Conservation (phyloP, 2,329 filamentous ascomycete species). For the Fusarium sp. region DNA sequence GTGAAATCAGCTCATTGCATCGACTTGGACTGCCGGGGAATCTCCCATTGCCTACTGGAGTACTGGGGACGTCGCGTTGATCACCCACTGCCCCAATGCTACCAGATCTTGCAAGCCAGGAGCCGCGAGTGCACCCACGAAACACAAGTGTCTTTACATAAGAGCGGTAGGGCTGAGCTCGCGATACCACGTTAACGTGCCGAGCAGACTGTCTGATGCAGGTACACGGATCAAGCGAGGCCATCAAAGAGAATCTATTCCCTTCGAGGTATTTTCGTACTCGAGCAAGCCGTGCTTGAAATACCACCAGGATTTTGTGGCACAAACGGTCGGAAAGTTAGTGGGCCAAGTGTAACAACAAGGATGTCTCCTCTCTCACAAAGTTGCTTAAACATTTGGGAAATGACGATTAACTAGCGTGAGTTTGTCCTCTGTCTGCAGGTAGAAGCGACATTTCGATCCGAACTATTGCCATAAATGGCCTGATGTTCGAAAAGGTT, state of each 20-base stretch:
- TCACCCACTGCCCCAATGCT: slow-evolving; percentile 33
- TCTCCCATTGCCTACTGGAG: slow-evolving; percentile 24
- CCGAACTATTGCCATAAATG: slow-evolving; percentile 38
- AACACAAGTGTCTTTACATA: slow-evolving; percentile 32
- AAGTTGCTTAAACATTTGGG: slow-evolving; percentile 36
- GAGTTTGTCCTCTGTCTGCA: slow-evolving; percentile 28
- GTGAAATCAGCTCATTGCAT: slow-evolving; percentile 13
- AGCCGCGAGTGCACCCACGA: slow-evolving; percentile 36
- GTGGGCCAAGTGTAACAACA: slow-evolving; percentile 39
- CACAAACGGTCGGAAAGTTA: slow-evolving; percentile 33
- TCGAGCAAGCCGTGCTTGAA: slow-evolving; percentile 25
- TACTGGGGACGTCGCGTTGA: slow-evolving; percentile 33
- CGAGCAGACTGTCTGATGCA: slow-evolving; percentile 23
- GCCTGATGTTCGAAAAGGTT: slow-evolving; percentile 40
- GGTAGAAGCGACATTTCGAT: slow-evolving; percentile 41
- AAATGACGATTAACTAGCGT: slow-evolving; percentile 46
- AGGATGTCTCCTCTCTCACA: slow-evolving; percentile 41
- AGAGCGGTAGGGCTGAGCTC: slow-evolving; percentile 40
- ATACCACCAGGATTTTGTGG: slow-evolving; percentile 34
- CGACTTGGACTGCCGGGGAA: slow-evolving; percentile 22
- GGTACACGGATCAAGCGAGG: slow-evolving; percentile 27
- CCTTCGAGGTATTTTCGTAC: slow-evolving; percentile 41
- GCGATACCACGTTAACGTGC: slow-evolving; percentile 39
- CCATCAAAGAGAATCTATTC: slow-evolving; percentile 20
- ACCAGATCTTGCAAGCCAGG: slow-evolving; percentile 33